These are phyloP conservation scores for Yarrowia sp. DNA, from an alignment of 805 yeast genomes.

Conservation along the genomic window DNA sequence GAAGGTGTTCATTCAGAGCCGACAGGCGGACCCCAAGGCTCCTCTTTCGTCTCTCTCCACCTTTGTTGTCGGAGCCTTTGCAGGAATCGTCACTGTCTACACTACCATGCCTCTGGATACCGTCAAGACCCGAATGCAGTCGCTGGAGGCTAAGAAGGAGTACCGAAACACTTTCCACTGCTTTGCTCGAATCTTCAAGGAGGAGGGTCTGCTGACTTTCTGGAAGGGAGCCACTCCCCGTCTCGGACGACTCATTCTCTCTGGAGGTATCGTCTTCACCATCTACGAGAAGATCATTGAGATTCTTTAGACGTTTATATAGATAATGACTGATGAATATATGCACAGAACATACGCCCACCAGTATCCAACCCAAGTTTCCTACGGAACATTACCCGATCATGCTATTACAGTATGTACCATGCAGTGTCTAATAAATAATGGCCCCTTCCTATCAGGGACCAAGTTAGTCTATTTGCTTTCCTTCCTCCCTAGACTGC, in stretches of 20 bases:
- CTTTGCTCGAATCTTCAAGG: conserved; percentile 69
- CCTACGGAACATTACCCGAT: too few relatives aligned
- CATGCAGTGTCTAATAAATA: conserved; percentile 25
- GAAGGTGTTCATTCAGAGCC: conserved; percentile 71
- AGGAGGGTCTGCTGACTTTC: conserved; percentile 86
- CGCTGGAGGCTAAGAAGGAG: conserved; percentile 67
- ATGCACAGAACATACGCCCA: too few relatives aligned
- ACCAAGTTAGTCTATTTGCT: conserved; percentile 3
- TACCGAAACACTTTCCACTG: conserved; percentile 80
- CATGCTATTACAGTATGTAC: not conserved
- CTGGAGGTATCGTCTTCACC: conserved; percentile 97
- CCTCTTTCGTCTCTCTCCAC: conserved; percentile 78
- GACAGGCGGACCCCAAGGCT: conserved; percentile 62
- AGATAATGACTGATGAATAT: not conserved
- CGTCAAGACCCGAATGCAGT: conserved; percentile 95
- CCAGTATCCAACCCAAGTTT: too few relatives aligned
- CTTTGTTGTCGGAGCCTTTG: conserved; percentile 83
- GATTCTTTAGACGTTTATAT: conserved; percentile 39
- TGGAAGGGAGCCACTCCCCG: conserved; percentile 99
- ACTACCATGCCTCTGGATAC: conserved; percentile 95
- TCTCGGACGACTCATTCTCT: conserved; percentile 81
- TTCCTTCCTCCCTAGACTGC: not conserved
- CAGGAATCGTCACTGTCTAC: conserved; percentile 86
- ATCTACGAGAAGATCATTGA: conserved; percentile 86
- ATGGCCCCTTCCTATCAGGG: not conserved